These are phyloP conservation scores for Pleodorina starrii DNA, from an alignment of 139 green algal genomes.

Conservation along the genomic window DNA sequence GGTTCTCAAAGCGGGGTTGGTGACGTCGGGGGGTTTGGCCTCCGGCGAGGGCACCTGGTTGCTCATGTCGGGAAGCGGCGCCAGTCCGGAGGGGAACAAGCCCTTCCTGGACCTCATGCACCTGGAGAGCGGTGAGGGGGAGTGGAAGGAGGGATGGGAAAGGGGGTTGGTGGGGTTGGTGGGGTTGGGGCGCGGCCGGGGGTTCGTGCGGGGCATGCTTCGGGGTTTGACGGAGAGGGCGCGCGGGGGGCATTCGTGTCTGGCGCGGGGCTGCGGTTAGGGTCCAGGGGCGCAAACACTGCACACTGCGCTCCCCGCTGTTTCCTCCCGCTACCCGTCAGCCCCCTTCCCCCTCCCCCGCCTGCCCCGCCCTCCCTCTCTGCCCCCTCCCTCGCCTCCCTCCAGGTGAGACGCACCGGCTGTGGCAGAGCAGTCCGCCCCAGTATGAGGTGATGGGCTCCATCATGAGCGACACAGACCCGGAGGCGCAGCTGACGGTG, in stretches of 20 bases:
- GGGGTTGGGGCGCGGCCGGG: too few species aligned
- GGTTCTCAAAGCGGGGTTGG: background rate
- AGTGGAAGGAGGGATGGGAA: too few species aligned
- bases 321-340: background rate
- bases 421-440: slow-evolving; percentile 89
- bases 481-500: slow-evolving; percentile 29
- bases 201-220: too few species aligned
- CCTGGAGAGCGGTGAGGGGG: slow-evolving; percentile 60
- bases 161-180: too few species aligned
- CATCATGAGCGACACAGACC: slow-evolving; percentile 78
- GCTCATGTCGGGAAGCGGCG: slow-evolving; percentile 77
- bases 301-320: background rate
- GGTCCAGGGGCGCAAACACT: too few species aligned
- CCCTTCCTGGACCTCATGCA: slow-evolving; percentile 96
- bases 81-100: slow-evolving; percentile 85
- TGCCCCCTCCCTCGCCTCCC: background rate
- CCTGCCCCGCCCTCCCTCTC: background rate
- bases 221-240: too few species aligned
- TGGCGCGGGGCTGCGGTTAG: too few species aligned
- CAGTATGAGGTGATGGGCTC: slow-evolving; percentile 82
- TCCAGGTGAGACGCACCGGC: slow-evolving; percentile 70
- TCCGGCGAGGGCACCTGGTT: background rate
- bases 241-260: too few species aligned
- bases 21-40: background rate
- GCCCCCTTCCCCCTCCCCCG: background rate